These are phyloP conservation scores for Juncus effusus DNA, from an alignment of 176 grass and related monocot species.

Conservation along the genomic window DNA sequence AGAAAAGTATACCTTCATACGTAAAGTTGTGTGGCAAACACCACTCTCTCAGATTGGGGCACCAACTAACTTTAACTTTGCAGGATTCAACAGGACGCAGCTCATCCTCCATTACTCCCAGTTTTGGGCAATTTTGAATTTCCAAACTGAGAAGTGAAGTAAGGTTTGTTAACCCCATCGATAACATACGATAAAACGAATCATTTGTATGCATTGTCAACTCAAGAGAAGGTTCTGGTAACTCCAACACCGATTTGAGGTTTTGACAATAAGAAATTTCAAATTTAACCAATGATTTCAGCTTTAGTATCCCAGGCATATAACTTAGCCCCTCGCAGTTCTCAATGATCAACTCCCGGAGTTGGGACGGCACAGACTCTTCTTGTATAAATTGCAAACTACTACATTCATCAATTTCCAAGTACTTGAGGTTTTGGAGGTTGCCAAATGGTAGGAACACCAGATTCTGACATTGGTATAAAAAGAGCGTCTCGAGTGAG, in stretches of 20 bases:
- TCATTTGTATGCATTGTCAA: neutral
- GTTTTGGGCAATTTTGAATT: neutral
- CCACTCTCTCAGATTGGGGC: neutral
- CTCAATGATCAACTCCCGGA: neutral
- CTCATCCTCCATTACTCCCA: neutral
- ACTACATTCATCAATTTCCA: neutral
- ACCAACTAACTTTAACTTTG: neutral
- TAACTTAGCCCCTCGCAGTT: neutral
- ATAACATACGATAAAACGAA: too few relatives aligned
- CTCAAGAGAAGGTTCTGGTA: neutral
- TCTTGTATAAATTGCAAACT: neutral
- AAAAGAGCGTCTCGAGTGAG: neutral
- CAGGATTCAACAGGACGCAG: neutral
- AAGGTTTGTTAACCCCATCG: neutral
- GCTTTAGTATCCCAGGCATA: neutral
- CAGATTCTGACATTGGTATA: neutral
- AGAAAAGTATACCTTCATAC: too few relatives aligned
- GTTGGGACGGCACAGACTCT: neutral
- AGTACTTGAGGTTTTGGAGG: neutral
- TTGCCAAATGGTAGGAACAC: neutral
- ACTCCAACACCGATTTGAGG: neutral
- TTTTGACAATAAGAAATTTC: neutral
- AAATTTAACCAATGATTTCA: conserved; percentile 6
- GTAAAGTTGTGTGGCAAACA: neutral
- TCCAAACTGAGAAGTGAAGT: neutral